Conservation (phyloP, 2,329 filamentous ascomycete species). For the Ilyonectria sp. region DNA sequence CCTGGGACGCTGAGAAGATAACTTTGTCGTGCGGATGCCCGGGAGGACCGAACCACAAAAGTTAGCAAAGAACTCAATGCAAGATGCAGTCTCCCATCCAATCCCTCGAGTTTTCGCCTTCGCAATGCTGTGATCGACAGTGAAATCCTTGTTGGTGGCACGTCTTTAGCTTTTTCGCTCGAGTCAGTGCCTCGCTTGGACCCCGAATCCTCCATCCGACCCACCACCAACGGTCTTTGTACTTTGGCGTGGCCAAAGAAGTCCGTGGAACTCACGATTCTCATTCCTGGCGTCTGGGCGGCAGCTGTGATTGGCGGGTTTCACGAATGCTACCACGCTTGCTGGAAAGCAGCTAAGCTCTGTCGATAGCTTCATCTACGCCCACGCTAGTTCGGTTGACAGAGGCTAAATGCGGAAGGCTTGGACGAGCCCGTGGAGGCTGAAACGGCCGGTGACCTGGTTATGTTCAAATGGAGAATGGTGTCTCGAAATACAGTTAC, state of each 20-base stretch:
- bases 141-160: neutral
- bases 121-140: neutral
- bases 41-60: neutral
- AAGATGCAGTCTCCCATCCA: neutral
- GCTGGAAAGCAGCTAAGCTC: neutral
- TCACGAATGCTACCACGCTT: neutral
- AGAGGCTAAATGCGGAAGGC: constrained; percentile 14
- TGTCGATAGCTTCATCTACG: neutral
- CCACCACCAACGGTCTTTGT: neutral
- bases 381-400: constrained; percentile 14
- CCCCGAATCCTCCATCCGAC: neutral
- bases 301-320: neutral
- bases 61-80: neutral
- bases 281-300: too few relatives aligned
- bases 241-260: neutral
- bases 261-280: neutral
- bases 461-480: neutral
- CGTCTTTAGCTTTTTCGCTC: neutral
- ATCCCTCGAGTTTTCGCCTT: neutral
- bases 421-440: constrained; percentile 8
- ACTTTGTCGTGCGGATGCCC: neutral
- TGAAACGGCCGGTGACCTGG: constrained; percentile 24
- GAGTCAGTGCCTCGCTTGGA: constrained; percentile 14
- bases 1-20: neutral
- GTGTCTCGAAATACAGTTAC: neutral